Evolutionary conservation across 2,329 filamentous ascomycete genomes (phyloP).

Genomic region (Colletotrichum phormii): DNA sequence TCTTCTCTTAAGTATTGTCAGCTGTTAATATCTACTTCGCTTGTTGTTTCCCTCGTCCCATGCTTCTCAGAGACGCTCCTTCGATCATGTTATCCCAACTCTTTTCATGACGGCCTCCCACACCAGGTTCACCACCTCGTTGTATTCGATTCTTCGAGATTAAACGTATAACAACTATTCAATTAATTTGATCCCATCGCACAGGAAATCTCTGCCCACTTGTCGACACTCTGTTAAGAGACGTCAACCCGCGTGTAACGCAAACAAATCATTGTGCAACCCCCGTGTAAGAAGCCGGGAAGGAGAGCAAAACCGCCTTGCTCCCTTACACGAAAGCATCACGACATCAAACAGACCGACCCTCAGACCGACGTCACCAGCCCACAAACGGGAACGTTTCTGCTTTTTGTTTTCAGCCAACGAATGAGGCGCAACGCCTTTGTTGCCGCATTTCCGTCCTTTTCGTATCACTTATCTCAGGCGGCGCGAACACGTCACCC

Average conservation of each 20-base stretch:
- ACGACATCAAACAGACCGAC: neutral
- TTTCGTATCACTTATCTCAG: neutral
- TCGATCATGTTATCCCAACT: neutral
- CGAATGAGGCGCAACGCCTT: neutral
- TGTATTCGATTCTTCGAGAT: neutral
- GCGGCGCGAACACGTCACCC: slow-evolving; percentile 3
- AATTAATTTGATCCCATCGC: neutral
- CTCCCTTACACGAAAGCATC: neutral
- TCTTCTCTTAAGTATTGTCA: neutral
- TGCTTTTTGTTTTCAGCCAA: neutral
- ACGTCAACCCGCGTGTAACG: neutral
- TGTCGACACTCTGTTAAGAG: neutral
- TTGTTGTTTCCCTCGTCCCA: neutral
- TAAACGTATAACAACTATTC: neutral
- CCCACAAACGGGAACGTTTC: neutral
- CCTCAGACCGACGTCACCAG: slow-evolving; percentile 1
- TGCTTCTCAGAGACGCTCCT: neutral
- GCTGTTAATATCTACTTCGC: neutral
- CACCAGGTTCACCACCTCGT: neutral
- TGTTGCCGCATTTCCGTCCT: neutral
- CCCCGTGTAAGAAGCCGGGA: neutral
- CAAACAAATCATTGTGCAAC: neutral
- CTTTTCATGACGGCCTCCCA: neutral
- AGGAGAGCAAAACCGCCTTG: neutral
- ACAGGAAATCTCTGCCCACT: neutral